These are phyloP conservation scores for Medicago truncatula DNA, from an alignment of 306 rosid genomes.

Conservation along the genomic window MtrunA17r5.0-ANR NC_053043.1:41124001-41124500, in stretches of 20 bases:
- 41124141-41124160: slow-evolving; percentile 29
- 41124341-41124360: too few species aligned
- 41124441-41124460: too few species aligned
- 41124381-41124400: too few species aligned
- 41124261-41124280: slow-evolving; percentile 36
- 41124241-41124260: slow-evolving; percentile 50
- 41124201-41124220: slow-evolving; percentile 42
- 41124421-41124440: too few species aligned
- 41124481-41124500: too few species aligned
- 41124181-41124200: slow-evolving; percentile 39
- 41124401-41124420: too few species aligned
- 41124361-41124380: too few species aligned
- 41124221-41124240: slow-evolving; percentile 34
- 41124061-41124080: slow-evolving; percentile 28
- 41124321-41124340: too few species aligned
- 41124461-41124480: too few species aligned
- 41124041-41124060: slow-evolving; percentile 33
- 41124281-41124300: not conserved
- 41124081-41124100: slow-evolving; percentile 43
- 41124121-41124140: slow-evolving; percentile 39
- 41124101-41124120: slow-evolving; percentile 27
- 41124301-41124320: not conserved
- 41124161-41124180: slow-evolving; percentile 36
- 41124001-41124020: slow-evolving; percentile 42
- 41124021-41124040: slow-evolving; percentile 32